Percentiles rank a stretch among this genome's conserved stretches.
phyloP scores from a whole-genome alignment of 2,329 filamentous ascomycete species.

The Sporothrix variecibatus region DNA sequence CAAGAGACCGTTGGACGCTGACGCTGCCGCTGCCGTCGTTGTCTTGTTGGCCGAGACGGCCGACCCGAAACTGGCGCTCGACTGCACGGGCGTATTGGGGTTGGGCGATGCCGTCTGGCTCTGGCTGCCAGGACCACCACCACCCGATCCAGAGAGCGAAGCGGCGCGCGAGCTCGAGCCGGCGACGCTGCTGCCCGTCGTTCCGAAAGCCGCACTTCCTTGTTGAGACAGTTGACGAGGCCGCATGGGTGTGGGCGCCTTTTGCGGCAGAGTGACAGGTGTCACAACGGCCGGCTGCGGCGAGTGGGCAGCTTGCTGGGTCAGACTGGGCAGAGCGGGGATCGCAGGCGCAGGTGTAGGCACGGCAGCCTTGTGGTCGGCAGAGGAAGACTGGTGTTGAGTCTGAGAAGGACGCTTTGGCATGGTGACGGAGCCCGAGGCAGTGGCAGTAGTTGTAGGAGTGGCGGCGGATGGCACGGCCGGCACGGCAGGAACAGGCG shows the following conservation, averaged over 20 bases:
- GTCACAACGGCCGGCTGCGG: slow-evolving; percentile 1
- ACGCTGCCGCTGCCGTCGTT: slow-evolving; percentile 32
- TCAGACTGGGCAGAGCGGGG: slow-evolving; percentile 60
- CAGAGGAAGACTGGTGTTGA: slow-evolving; percentile 34
- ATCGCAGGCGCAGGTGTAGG: slow-evolving; percentile 79
- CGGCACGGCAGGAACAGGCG: slow-evolving; percentile 29
- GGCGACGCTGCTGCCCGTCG: slow-evolving; percentile 52
- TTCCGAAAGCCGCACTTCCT: slow-evolving; percentile 50
- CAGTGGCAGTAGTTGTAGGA: slow-evolving; percentile 28
- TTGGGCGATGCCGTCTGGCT: slow-evolving; percentile 63
- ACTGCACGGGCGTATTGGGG: slow-evolving; percentile 63
- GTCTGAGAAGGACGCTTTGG: slow-evolving; percentile 43
- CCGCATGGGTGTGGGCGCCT: slow-evolving; percentile 77
- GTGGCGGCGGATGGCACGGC: slow-evolving; percentile 3
- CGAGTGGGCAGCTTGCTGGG: neutral
- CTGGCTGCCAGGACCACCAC: slow-evolving; percentile 41
- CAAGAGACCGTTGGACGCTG: neutral
- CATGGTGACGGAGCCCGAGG: slow-evolving; percentile 38
- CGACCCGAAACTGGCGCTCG: slow-evolving; percentile 59
- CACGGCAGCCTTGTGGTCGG: slow-evolving; percentile 61
- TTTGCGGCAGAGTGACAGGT: slow-evolving; percentile 47
- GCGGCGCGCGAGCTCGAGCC: slow-evolving; percentile 61
- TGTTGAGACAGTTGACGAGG: slow-evolving; percentile 79
- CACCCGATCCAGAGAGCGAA: slow-evolving; percentile 56
- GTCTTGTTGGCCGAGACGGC: slow-evolving; percentile 46